Base-by-base conservation (phyloP, 116 monocot genomes). In the Papilionanthe hybrid region DNA sequence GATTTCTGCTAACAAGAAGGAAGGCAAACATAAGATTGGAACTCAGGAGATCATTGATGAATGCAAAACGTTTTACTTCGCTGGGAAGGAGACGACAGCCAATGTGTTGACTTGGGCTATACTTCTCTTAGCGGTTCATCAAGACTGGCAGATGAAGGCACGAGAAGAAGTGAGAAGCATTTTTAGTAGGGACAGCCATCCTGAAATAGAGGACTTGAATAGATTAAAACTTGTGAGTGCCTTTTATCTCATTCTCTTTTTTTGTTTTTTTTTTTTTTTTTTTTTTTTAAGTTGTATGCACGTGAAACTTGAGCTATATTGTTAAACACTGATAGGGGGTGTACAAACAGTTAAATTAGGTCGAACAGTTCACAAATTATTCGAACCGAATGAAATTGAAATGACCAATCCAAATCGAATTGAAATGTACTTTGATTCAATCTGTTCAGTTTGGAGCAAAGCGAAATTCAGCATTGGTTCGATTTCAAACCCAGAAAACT, bases 21-120 rank as follows among this genome's bases (percentile, higher is more conserved):
- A 81, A 49, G 79, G 72, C 27, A 76, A 84, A 67, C 80, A 85
- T n/a, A 72, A 69, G 56, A 78, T 93, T 63, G 86, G 75, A 75
- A 86, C 86, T 8, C 82, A 93, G 77, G 87, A 87, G 30, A 88
- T 93, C 72, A 82, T 93, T 7, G 86, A 89, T 25, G 93, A 93
- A 81, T 91, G 89, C 86, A 93, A 93, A 78, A 84, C 89, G 47
- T 87, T 93, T 77, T 93, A 93, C 89, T 87, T 91, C 72, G 91
- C 93, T 8, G 91, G 93, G 18, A 89, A 91, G 78, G 91, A 91
- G 82, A 91, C 93, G 44, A 91, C 90, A 2, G 85, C 91, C 0
- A 89, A 86, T 81, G 55, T 89, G 8, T 43, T 93, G 75, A 89
- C 93, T 69, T 93, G 93, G 91, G 78, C 80, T 22, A 56, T 88